These are phyloP conservation scores for Pichia paraexigua DNA, from an alignment of 805 yeast species.

Conservation along the genomic window DNA sequence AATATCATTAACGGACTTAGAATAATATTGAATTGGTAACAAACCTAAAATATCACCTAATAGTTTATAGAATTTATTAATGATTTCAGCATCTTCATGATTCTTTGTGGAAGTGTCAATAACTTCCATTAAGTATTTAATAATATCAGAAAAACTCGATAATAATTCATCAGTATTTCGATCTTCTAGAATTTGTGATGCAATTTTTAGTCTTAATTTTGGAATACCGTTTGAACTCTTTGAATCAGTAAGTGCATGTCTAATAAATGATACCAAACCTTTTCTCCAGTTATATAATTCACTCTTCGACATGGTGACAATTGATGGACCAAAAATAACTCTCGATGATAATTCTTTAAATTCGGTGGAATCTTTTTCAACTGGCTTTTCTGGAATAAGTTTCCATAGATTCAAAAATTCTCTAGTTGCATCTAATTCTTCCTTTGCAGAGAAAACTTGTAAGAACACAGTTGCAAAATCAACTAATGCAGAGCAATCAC, in stretches of 20 bases:
- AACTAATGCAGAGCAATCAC: conserved; percentile 58
- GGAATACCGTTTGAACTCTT: conserved; percentile 34
- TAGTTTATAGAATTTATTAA: conserved; percentile 42
- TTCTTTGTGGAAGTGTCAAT: conserved; percentile 29
- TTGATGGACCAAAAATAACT: conserved; percentile 55
- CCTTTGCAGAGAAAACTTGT: conserved; percentile 57
- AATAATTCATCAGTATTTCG: conserved; percentile 18
- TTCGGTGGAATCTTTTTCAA: conserved; percentile 31
- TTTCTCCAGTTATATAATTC: conserved; percentile 44
- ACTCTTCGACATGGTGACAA: conserved; percentile 40
- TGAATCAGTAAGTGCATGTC: conserved; percentile 38
- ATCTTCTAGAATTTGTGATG: conserved; percentile 27
- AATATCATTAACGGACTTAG: conserved; percentile 46
- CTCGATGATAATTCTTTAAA: conserved; percentile 37
- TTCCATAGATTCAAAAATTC: conserved; percentile 47
- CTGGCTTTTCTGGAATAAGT: conserved; percentile 34
- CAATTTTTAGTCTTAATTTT: conserved; percentile 34
- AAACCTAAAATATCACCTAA: conserved; percentile 58
- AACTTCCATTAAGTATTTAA: conserved; percentile 30
- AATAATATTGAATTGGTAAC: conserved; percentile 69
- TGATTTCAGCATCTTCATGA: conserved; percentile 29
- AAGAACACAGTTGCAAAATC: conserved; percentile 70
- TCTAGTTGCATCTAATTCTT: conserved; percentile 52
- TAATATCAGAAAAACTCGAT: conserved; percentile 22
- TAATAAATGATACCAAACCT: conserved; percentile 49